phyloP scores from a whole-genome alignment of 306 rosid species.

The Medicago arabica region DNA sequence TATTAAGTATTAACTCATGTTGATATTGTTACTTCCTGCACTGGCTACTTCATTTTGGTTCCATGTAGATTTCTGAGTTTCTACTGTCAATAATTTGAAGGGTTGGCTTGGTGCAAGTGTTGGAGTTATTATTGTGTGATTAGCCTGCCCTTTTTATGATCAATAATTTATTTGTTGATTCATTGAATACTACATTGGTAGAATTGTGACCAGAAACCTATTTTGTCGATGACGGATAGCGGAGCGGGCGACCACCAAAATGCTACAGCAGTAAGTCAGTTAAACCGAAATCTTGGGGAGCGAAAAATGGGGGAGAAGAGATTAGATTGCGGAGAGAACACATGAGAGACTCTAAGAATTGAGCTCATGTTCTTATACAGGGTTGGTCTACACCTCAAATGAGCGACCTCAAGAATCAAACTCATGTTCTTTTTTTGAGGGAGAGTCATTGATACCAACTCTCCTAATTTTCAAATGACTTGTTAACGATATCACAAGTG shows the following conservation, averaged over 20 bases:
- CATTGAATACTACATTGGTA: neutral
- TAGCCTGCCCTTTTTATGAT: neutral
- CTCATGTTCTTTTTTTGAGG: no score
- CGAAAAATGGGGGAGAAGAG: no score
- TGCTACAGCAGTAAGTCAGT: no score
- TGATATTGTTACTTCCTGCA: neutral
- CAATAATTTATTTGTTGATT: neutral
- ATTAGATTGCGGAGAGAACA: no score
- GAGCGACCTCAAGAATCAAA: no score
- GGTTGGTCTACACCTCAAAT: no score
- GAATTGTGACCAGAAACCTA: neutral
- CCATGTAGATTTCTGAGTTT: neutral
- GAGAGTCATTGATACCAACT: neutral
- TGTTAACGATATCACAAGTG: neutral
- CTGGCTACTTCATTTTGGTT: neutral
- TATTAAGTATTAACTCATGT: neutral
- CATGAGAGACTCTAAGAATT: no score
- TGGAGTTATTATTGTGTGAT: neutral
- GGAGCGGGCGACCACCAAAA: no score
- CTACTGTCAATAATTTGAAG: neutral
- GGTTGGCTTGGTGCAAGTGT: neutral
- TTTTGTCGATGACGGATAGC: no score
- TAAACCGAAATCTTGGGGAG: no score
- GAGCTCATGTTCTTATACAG: no score
- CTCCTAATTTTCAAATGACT: no score